Conservation (phyloP, 306 rosid species). For the Lotus japonicus region DNA sequence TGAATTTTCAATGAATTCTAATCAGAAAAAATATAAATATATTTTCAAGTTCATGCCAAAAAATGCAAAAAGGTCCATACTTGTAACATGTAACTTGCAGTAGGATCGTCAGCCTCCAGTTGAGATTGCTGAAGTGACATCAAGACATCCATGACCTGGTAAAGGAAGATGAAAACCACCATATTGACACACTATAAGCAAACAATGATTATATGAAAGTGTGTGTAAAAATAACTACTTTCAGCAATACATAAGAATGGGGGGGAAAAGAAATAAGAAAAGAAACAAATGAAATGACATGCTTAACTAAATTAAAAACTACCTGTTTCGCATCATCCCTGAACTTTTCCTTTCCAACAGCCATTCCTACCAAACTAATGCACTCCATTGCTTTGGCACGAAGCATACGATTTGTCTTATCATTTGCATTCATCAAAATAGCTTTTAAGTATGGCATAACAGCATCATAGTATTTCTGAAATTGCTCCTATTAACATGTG, state of each 20-base stretch:
- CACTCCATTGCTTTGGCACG: conserved; percentile 99
- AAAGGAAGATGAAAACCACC: conserved; percentile 11
- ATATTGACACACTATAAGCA: background rate
- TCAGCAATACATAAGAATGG: background rate
- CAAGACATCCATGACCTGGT: conserved; percentile 91
- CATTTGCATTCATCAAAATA: conserved; percentile 89
- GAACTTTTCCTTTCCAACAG: conserved; percentile 97
- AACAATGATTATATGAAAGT: background rate
- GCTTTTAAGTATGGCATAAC: conserved; percentile 94
- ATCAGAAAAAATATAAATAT: background rate
- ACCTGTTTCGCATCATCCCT: conserved; percentile 98
- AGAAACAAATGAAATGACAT: background rate
- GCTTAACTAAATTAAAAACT: background rate
- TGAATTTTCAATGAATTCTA: background rate
- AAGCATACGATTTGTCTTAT: conserved; percentile 90
- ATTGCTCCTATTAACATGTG: conserved; percentile 48
- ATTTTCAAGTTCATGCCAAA: background rate
- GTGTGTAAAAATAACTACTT: background rate
- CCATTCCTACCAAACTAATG: conserved; percentile 99
- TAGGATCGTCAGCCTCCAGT: conserved; percentile 92
- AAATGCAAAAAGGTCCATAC: conserved; percentile 37
- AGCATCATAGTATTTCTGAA: conserved; percentile 77
- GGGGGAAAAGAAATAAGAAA: background rate
- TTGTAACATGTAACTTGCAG: conserved; percentile 94
- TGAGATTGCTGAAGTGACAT: conserved; percentile 90